Evolutionary conservation across 2,329 filamentous ascomycete genomes (phyloP).

Genomic region (Volutella citrinella): DNA sequence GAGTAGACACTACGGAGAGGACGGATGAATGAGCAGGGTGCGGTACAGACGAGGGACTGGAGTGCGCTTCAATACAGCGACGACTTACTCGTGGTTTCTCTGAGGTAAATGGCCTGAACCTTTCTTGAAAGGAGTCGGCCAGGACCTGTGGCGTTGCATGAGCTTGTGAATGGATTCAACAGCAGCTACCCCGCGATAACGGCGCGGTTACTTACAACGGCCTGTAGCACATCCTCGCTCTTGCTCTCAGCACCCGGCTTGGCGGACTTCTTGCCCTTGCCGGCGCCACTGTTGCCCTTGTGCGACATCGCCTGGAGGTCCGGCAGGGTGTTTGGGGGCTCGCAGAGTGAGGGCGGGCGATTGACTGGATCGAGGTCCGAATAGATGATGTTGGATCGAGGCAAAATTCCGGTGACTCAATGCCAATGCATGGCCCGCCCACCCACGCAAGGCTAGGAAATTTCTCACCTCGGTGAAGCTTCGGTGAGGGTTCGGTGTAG

Average conservation of each 20-base stretch:
- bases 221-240: constrained; percentile 57
- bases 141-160: constrained; percentile 59
- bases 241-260: constrained; percentile 52
- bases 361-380: too few species aligned
- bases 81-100: constrained; percentile 84
- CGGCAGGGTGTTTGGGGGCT: constrained; percentile 13
- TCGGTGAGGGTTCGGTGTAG: constrained; percentile 11
- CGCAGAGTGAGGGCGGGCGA: too few species aligned
- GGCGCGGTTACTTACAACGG: constrained; percentile 48
- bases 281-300: constrained; percentile 38
- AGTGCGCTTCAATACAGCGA: too few species aligned
- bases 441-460: constrained; percentile 14
- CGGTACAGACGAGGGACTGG: too few species aligned
- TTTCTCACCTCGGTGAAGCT: constrained; percentile 26
- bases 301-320: constrained; percentile 39
- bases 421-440: constrained; percentile 10
- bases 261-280: constrained; percentile 52
- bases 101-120: constrained; percentile 85
- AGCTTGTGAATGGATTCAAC: constrained; percentile 16
- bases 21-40: too few species aligned
- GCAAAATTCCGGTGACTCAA: constrained; percentile 30
- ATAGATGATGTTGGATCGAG: constrained; percentile 15
- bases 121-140: constrained; percentile 90
- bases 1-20: constrained; percentile 77
- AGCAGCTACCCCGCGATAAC: constrained; percentile 24